Conservation (phyloP, 805 yeast species). For the Pichia exigua region DNA sequence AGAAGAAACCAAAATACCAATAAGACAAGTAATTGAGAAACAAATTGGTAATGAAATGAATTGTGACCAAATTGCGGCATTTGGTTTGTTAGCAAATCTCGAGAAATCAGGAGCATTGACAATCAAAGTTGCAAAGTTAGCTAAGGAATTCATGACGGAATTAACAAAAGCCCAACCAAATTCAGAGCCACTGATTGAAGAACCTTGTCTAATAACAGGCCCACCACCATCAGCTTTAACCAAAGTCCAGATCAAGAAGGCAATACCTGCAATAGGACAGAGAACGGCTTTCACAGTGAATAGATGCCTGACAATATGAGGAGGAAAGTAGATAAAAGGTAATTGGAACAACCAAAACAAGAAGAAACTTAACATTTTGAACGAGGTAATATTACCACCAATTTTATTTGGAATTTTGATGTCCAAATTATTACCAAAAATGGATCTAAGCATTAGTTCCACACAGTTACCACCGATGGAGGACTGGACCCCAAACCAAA, state of each 20-base stretch:
- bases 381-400: constrained; percentile 52
- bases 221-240: constrained; percentile 78
- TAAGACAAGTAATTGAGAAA: constrained; percentile 72
- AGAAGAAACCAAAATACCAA: constrained; percentile 80
- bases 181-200: constrained; percentile 47
- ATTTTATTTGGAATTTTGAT: constrained; percentile 57
- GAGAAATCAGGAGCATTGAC: constrained; percentile 87
- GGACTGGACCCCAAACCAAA: constrained; percentile 85
- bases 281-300: constrained; percentile 74
- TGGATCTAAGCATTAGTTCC: constrained; percentile 64
- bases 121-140: constrained; percentile 85
- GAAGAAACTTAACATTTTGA: constrained; percentile 68
- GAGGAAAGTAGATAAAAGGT: constrained; percentile 76
- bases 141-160: constrained; percentile 71
- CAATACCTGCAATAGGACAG: constrained; percentile 79
- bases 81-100: constrained; percentile 61
- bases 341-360: constrained; percentile 73
- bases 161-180: constrained; percentile 79
- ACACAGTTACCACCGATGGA: constrained; percentile 83
- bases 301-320: constrained; percentile 74
- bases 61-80: constrained; percentile 49
- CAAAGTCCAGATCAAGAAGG: constrained; percentile 76
- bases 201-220: constrained; percentile 51
- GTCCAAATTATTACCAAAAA: constrained; percentile 62
- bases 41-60: constrained; percentile 62